Base-by-base conservation (phyloP, 805 yeast genomes). In the Middelhovenomyces tepae region DNA sequence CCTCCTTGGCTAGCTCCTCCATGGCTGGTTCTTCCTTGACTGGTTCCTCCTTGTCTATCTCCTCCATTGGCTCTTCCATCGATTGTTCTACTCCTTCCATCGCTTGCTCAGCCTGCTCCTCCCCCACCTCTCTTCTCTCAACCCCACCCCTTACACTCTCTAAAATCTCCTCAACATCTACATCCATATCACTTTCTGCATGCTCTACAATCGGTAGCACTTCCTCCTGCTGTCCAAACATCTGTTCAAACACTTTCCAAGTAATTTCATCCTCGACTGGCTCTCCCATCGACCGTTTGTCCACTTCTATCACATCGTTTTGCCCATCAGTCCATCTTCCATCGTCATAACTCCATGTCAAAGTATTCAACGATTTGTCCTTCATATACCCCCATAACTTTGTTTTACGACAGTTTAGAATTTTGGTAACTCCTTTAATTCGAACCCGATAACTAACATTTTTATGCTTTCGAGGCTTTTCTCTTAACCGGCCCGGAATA, bases 331-430 rank as follows among this genome's bases (percentile, higher is more conserved):
- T 69, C 95, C 95, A 85, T 28, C 67, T 69, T 0, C 80, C 82
- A 40, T 77, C 70, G 7, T 56, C 61, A 51, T 71, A 87, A 34
- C 64, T 62, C 56, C 65, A 70, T 0, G 78, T 81, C 44, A 86
- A 62, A 45, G 79, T 91, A 21, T 68, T 65, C 2, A 67, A 53
- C 2, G 67, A 62, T 46, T 71, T 78, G 42, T 72, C 68, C 59
- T 81, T 82, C 44, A 81, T 86, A 40, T 73, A 68, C 3, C 97
- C 97, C 98, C 98, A 89, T 25, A 91, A 66, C 52, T 86, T 86
- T 20, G 78, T 73, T 58, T 86, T 85, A 46, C 68, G 69, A 44
- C 78, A 63, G 45, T 71, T 72, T 36, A 80, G 57, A 4, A 64
- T 62, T 13, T 26, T 26, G n/a, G n/a, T n/a, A n/a, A n/a, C n/a